Conservation (phyloP, 305 asterid species). For the Fraxinus dipetala region DNA sequence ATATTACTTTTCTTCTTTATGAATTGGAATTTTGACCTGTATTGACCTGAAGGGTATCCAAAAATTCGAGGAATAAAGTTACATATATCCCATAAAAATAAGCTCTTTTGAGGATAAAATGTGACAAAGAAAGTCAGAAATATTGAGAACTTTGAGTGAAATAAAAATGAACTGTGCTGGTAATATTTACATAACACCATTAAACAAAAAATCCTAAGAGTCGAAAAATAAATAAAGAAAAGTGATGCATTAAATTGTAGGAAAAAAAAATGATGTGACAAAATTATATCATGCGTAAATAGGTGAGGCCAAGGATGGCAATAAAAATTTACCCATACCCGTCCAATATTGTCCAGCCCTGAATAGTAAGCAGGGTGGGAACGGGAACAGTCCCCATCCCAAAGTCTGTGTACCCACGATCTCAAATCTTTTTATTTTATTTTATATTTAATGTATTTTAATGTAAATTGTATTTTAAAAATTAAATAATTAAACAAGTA, state of each 20-base stretch:
- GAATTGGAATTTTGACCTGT: not conserved
- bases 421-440: too few species aligned
- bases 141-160: not conserved
- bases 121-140: not conserved
- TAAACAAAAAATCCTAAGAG: not conserved
- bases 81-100: too few species aligned
- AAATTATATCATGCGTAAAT: not conserved
- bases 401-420: too few species aligned
- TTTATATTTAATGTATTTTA: too few species aligned
- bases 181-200: too few species aligned
- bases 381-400: too few species aligned
- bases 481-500: too few species aligned
- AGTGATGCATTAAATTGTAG: not conserved
- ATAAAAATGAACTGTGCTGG: not conserved
- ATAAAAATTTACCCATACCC: too few species aligned
- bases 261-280: not conserved
- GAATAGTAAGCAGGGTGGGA: too few species aligned
- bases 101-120: not conserved
- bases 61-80: not conserved
- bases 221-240: too few species aligned
- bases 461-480: too few species aligned
- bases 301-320: not conserved
- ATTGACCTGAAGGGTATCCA: not conserved
- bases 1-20: not conserved
- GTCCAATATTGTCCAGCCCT: too few species aligned